Base-by-base conservation (phyloP, 257 asterid genomes). In the Haberlea rhodopensis region DNA sequence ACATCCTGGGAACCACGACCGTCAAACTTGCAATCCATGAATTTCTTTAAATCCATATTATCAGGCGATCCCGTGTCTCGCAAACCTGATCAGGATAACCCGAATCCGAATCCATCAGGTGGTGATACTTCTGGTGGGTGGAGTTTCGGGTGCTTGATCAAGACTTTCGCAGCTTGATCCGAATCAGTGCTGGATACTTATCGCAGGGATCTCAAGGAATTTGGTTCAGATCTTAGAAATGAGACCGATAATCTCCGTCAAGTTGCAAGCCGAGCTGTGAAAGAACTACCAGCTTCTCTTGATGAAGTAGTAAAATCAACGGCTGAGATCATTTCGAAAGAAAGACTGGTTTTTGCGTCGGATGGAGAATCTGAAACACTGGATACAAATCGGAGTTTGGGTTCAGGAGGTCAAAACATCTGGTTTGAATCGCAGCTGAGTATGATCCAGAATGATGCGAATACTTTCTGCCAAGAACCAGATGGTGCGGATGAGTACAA, bases 221-320 rank as follows among this genome's bases (percentile, higher is more conserved):
- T 91, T 64, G 80, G 91, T 51, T 77, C 81, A 61, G 96, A 95
- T 8, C 79, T 88, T 13, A 82, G 61, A 67, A 87, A 83, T 63
- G 98, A 91, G 78, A 82, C 87, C 37, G 89, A 77, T 16, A 60
- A 80, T n/a, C 53, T 91, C 78, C 88, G 95, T 7, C 95, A 88
- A 58, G 81, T 78, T 0, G 96, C 97, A 3, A 79, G 78, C 78
- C 91, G 90, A 16, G 96, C 96, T 29, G 95, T 86, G 73, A 88
- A 86, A 80, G 96, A 86, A 31, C 86, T 91, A 43, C 98, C 98
- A 13, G 84, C 96, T 11, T 84, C 96, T 60, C 66, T 90, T 65
- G 97, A 83, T 11, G 89, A 83, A 2, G 87, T 85, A 16, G 60
- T 87, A 61, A 86, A 86, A 72, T 84, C 96, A 24, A 88, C 95